Evolutionary conservation across 805 yeast genomes (phyloP).

Genomic region (Candida namnaoensis): DNA sequence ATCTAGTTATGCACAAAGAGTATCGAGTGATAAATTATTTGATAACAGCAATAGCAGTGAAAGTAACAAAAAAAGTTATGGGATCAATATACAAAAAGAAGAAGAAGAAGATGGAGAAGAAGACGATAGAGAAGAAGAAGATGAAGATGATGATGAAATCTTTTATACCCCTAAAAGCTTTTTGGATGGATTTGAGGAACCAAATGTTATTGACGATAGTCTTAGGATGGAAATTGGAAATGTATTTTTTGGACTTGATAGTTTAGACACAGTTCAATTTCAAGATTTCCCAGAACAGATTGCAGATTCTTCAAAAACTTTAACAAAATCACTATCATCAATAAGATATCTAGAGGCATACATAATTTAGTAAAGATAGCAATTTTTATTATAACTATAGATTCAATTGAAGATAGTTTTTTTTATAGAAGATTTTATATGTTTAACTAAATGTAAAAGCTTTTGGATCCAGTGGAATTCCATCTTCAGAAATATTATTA

Average conservation of each 20-base stretch:
- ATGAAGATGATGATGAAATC: constrained; percentile 6
- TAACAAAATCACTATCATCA: constrained; percentile 25
- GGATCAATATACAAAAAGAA: no score
- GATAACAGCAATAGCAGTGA: no score
- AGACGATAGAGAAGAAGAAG: no score
- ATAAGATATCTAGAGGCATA: constrained; percentile 24
- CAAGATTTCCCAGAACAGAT: no score
- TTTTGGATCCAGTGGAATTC: constrained; percentile 60
- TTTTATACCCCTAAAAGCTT: constrained; percentile 17
- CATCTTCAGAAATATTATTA: constrained; percentile 54
- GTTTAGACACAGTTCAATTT: no score
- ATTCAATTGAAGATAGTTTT: not conserved
- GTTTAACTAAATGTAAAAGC: constrained; percentile 37
- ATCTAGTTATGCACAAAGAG: no score
- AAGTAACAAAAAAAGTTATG: no score
- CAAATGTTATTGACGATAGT: not conserved
- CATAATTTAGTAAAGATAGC: constrained; percentile 6
- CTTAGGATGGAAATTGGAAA: no score
- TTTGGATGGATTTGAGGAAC: constrained; percentile 2
- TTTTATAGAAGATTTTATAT: not conserved
- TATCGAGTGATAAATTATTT: no score
- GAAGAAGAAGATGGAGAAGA: no score
- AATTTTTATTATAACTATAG: not conserved
- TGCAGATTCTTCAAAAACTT: not conserved
- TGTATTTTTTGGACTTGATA: no score